Conservation (phyloP, 139 green algal species). For the Eudorina sp. region DNA sequence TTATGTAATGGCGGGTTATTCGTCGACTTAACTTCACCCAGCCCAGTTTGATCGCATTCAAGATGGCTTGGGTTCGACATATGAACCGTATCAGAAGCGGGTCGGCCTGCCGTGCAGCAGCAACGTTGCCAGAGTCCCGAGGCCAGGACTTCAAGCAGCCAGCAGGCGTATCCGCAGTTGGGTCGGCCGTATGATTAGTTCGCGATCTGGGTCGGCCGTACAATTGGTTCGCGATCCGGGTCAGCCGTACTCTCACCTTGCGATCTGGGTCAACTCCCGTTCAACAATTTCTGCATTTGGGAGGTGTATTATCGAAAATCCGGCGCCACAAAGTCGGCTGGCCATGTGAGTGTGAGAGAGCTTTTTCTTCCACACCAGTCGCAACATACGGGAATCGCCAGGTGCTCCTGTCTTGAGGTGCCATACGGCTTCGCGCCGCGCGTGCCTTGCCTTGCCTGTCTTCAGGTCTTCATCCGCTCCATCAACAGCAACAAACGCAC, state of each 20-base stretch:
- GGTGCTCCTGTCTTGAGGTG: background rate
- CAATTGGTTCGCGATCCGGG: too few relatives aligned
- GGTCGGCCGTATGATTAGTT: too few relatives aligned
- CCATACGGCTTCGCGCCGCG: background rate
- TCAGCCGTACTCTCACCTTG: too few relatives aligned
- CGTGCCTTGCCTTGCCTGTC: background rate
- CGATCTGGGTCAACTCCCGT: too few relatives aligned
- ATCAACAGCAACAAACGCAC: constrained; percentile 15
- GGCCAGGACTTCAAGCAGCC: too few relatives aligned
- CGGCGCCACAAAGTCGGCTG: background rate
- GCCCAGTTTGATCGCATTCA: background rate
- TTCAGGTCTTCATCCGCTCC: constrained; percentile 38
- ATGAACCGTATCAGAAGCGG: background rate
- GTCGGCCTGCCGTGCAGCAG: background rate
- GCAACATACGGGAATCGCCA: background rate
- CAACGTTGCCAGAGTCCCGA: too few relatives aligned
- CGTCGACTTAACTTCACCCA: background rate
- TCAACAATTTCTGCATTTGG: background rate
- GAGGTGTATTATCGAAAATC: background rate
- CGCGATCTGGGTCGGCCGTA: too few relatives aligned
- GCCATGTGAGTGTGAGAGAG: background rate
- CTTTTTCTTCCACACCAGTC: background rate
- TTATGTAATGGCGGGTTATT: too few relatives aligned
- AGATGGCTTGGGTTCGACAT: background rate
- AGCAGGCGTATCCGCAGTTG: too few relatives aligned